These are phyloP conservation scores for Trichoderma atrobrunneum DNA, from an alignment of 2,329 filamentous ascomycete species.

Conservation along the genomic window DNA sequence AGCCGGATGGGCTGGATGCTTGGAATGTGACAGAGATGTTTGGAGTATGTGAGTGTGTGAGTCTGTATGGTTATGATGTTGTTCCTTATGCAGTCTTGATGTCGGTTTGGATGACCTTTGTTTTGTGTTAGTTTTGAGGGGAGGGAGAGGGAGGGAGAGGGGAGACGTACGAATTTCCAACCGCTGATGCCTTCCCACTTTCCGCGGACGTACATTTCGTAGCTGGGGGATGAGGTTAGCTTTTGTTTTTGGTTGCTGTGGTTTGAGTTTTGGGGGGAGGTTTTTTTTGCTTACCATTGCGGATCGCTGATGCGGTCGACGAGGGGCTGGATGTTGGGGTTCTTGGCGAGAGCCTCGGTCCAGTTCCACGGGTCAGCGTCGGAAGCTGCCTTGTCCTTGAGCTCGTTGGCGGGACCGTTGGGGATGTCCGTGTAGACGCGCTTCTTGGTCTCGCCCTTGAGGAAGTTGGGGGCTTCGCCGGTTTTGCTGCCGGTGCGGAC, in stretches of 20 bases:
- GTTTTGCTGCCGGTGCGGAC: slow-evolving; percentile 6
- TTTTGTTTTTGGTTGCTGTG: neutral
- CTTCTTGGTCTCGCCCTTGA: slow-evolving; percentile 5
- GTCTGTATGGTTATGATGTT: neutral
- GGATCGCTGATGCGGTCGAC: slow-evolving; percentile 16
- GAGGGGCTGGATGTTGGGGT: slow-evolving; percentile 1
- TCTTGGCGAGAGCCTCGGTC: neutral
- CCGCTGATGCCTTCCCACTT: slow-evolving; percentile 16
- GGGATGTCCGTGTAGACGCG: slow-evolving; percentile 12
- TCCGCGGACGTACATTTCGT: slow-evolving; percentile 16
- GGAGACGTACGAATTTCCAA: slow-evolving; percentile 11
- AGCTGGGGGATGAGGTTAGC: neutral
- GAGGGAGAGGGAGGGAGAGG: neutral
- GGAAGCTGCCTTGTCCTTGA: slow-evolving; percentile 10
- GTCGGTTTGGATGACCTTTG: slow-evolving; percentile 13
- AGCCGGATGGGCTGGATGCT: neutral
- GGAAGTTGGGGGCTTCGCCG: slow-evolving; percentile 7
- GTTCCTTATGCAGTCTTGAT: slow-evolving; percentile 11
- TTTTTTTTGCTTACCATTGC: neutral
- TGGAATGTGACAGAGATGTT: neutral
- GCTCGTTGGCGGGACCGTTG: slow-evolving; percentile 2
- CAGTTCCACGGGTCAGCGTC: slow-evolving; percentile 10
- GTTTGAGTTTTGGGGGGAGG: too few relatives aligned
- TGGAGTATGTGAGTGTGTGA: neutral
- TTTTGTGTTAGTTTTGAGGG: neutral